A percentile compares a stretch with the other conserved stretches of the same genome.
Conservation (phyloP, 495 filamentous ascomycete genomes). For the Margaritispora aquatica region DNA sequence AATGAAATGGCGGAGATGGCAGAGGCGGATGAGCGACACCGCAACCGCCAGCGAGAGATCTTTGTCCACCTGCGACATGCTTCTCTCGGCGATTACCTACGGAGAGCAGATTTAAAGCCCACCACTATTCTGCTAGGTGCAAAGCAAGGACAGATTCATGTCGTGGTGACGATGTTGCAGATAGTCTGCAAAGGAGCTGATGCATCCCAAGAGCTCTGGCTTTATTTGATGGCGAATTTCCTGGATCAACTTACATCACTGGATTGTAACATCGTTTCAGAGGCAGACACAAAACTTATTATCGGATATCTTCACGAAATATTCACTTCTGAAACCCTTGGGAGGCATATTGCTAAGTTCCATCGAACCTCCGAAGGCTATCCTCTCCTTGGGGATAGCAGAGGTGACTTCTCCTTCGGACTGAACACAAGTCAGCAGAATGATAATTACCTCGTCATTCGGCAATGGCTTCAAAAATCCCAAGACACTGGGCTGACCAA, state of each 20-base stretch:
- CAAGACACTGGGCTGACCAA: slow-evolving; percentile 1
- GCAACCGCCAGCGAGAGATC: slow-evolving; percentile 8
- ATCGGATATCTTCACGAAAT: slow-evolving; percentile 10
- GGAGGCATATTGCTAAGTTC: slow-evolving; percentile 9
- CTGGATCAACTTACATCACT: slow-evolving; percentile 4
- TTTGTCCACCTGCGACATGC: slow-evolving; percentile 12
- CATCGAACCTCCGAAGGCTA: slow-evolving; percentile 2
- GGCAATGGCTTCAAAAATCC: slow-evolving; percentile 1
- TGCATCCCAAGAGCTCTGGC: slow-evolving; percentile 11
- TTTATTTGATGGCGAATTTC: slow-evolving; percentile 8
- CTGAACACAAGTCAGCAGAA: slow-evolving; percentile 2
- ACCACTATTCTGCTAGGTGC: slow-evolving; percentile 6
- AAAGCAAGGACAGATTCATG: slow-evolving; percentile 4
- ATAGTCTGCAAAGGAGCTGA: slow-evolving; percentile 11
- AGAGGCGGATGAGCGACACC: slow-evolving; percentile 6
- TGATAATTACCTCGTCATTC: slow-evolving; percentile 5
- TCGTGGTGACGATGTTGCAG: slow-evolving; percentile 9
- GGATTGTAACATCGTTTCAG: slow-evolving; percentile 9
- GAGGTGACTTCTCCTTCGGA: slow-evolving; percentile 2
- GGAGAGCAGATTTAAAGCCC: slow-evolving; percentile 5
- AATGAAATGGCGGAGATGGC: slow-evolving; percentile 8
- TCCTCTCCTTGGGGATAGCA: background rate
- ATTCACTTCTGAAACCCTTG: slow-evolving; percentile 11
- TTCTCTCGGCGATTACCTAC: slow-evolving; percentile 11
- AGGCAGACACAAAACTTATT: slow-evolving; percentile 6